Evolutionary conservation across 768 basidiomycete genomes (phyloP), one percentile per base, ranked within the genome.

Genomic region (Boletus sp.): DNA sequence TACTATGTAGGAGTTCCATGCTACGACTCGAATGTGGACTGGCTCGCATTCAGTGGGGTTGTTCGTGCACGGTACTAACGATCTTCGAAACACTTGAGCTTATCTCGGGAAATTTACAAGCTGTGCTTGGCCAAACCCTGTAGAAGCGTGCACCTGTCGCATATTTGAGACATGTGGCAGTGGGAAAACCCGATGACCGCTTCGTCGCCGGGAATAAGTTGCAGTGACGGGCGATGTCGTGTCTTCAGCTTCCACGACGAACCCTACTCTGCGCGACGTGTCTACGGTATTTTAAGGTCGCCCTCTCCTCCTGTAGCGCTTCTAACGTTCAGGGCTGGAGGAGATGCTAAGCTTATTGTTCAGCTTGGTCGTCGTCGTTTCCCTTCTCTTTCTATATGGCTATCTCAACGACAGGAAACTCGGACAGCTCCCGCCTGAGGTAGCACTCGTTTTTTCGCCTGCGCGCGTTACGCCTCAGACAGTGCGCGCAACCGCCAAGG

Each of bases 321-420:
- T 35, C 21, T 11, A 3, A 19, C 23, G 21, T 21, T 29, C 27
- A 42, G n/a, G 34, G n/a, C 35, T 38, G 38, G 29, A n/a, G 27
- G 55, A 38, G 38, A 72, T 72, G 67, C n/a, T 57, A 19, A 33
- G 9, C 38, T 43, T 56, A 6, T 15, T 67, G 14, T 32, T 52
- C 29, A 38, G 46, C 43, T 21, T 59, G 21, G 51, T 57, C 19
- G 17, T 56, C 37, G 13, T 57, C 5, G 33, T 44, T 29, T 41
- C 38, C 15, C 33, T 61, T 0, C 19, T 57, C 32, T 46, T 62
- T 40, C 55, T 79, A 10, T 84, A 83, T 66, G 64, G 76, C 19
- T 67, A 70, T 25, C 55, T 70, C 52, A 88, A 90, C 62, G 86
- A 88, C 63, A 69, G 60, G 14, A 78, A 79, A 35, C 71, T 90